phyloP scores from a whole-genome alignment of 768 basidiomycete species.

The Clitopilus passeckerianus region DNA sequence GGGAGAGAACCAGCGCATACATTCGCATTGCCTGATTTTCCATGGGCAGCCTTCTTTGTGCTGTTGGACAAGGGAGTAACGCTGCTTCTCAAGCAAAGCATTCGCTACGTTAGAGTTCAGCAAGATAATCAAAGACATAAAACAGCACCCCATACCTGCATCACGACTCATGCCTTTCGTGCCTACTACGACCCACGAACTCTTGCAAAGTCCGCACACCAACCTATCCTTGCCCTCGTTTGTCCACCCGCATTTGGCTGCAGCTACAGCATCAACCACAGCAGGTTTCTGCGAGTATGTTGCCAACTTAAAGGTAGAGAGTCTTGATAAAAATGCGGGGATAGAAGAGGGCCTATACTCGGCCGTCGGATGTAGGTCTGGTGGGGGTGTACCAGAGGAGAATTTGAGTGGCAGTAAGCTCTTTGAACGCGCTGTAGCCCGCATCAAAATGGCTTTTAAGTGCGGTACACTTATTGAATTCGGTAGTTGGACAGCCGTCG shows the following conservation, averaged over 20 bases:
- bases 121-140: constrained; percentile 1
- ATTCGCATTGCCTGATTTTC: constrained; percentile 76
- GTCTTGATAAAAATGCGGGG: constrained; percentile 65
- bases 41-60: constrained; percentile 86
- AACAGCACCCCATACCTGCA: constrained; percentile 59
- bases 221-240: constrained; percentile 81
- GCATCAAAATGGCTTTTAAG: constrained; percentile 66
- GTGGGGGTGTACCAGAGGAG: constrained; percentile 23
- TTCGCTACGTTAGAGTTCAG: constrained; percentile 39
- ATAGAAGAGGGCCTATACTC: constrained; percentile 80
- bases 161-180: constrained; percentile 70
- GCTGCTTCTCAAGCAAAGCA: constrained; percentile 71
- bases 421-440: constrained; percentile 53
- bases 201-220: constrained; percentile 64
- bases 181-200: constrained; percentile 70
- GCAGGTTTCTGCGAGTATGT: constrained; percentile 79
- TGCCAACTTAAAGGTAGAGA: constrained; percentile 72
- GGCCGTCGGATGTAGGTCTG: constrained; percentile 31
- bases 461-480: constrained; percentile 62
- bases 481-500: constrained; percentile 4
- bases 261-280: constrained; percentile 72
- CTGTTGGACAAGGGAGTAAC: constrained; percentile 52
- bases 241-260: constrained; percentile 78
- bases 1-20: constrained; percentile 32
- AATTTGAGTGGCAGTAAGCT: constrained; percentile 45